Evolutionary conservation across 345 rosid species (phyloP), one percentile per base, ranked within the genome.

Genomic region (Ricinus communis): DNA sequence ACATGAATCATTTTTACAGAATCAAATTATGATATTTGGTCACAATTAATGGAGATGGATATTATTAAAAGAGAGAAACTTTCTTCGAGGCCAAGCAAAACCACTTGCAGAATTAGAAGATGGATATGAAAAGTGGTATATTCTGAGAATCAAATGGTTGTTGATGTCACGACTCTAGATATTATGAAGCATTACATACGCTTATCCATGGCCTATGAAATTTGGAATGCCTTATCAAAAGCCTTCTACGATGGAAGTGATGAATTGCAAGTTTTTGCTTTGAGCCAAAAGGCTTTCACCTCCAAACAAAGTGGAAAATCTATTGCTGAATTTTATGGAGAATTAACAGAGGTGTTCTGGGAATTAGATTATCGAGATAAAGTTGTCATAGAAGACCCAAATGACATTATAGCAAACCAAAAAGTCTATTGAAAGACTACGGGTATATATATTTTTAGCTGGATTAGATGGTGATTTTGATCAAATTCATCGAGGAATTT

Each of bases 81-180:
- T 31, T 46, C 19, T 28, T 21, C 38, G 5, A 22, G 54, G 33
- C 5, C 25, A 64, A 4, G 12, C 0, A 3, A 64, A 43, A 4
- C 51, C 21, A 64, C 68, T 10, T 0, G 13, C 12, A 41, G 54
- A 64, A 27, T 21, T 22, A 64, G 0, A 64, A n/a, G 50, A 40
- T 40, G 66, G 50, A 62, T 62, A 40, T 62, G 5, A 62, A 40
- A 40, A 40, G 10, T 64, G 56, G 18, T 65, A 65, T 65, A 15
- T n/a, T n/a, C 56, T 11, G 41, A 46, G 2, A 47, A 65, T 65
- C 41, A 45, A 18, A 65, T 46, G 56, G 69, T 0, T 65, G 1
- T 8, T 65, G 41, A 65, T 45, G 56, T 46, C 16, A 65, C 19
- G 56, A 47, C 22, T 1, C 69, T 0, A 47, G 0, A 65, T 0